Conservation (phyloP, 306 rosid species). For the Glycine latifolia region DNA sequence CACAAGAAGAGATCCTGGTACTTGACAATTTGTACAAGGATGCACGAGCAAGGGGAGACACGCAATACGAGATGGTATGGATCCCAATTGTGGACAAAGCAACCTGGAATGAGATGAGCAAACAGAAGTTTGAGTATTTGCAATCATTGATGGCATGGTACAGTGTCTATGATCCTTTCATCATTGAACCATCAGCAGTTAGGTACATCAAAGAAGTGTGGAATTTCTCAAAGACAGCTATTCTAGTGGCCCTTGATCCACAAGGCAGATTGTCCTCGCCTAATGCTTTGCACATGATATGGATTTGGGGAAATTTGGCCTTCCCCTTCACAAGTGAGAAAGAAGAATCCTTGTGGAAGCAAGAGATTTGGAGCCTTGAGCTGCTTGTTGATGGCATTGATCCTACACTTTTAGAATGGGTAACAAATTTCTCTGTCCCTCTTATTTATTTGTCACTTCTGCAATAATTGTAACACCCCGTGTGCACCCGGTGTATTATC, state of each 20-base stretch:
- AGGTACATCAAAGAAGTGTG: slow-evolving; percentile 75
- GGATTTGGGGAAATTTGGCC: slow-evolving; percentile 86
- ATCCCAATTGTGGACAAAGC: slow-evolving; percentile 67
- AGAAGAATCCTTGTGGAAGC: slow-evolving; percentile 73
- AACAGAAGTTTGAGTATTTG: slow-evolving; percentile 59
- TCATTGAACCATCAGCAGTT: slow-evolving; percentile 65
- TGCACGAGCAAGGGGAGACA: slow-evolving; percentile 47
- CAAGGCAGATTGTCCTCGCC: slow-evolving; percentile 69
- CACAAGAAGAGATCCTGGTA: slow-evolving; percentile 69
- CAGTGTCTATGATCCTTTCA: slow-evolving; percentile 64
- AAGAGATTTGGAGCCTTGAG: slow-evolving; percentile 75
- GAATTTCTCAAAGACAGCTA: slow-evolving; percentile 71
- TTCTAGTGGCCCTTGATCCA: slow-evolving; percentile 82
- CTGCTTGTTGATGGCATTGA: slow-evolving; percentile 75
- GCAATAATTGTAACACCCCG: too few species aligned
- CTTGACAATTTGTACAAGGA: slow-evolving; percentile 59
- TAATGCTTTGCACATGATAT: slow-evolving; percentile 82
- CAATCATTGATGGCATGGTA: slow-evolving; percentile 73
- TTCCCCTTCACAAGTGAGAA: slow-evolving; percentile 77
- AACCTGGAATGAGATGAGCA: slow-evolving; percentile 46
- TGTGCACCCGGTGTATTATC: too few species aligned
- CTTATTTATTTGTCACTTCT: neutral
- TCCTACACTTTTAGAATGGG: slow-evolving; percentile 58
- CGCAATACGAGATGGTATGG: slow-evolving; percentile 80
- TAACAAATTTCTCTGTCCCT: slow-evolving; percentile 23